Base-by-base conservation (phyloP, 176 grass and related monocot species). In the Juncus effusus region DNA sequence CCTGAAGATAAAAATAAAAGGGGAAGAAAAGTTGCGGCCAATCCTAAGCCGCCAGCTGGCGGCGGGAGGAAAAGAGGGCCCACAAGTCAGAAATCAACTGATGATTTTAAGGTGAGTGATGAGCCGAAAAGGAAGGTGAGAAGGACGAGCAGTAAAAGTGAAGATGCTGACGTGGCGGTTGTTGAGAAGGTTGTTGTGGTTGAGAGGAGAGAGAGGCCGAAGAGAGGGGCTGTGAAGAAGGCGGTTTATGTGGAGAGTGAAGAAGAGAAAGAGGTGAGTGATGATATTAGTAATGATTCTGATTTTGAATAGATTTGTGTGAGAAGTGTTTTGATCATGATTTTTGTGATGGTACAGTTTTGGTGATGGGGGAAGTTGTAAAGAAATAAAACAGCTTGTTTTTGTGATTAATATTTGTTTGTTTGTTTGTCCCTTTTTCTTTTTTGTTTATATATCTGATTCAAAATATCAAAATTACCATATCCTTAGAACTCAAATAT, bases 91-190 rank as follows among this genome's bases (percentile, higher is more conserved):
- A 96, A 86, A 71, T 1, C n/a, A 42, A 41, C 13, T 71, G 13
- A 71, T 39, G 41, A 13, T 41, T 3, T 12, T 67, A 92, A 97
- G 77, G 77, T 82, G 2, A 78, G 85, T 35, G 91, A 84, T 12
- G 16, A 16, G 91, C 93, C 61, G 4, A 47, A 47, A 47, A 47
- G 44, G 44, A 47, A 47, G 10, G 90, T 92, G 74, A 79, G 89
- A 40, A 97, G 86, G 82, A 97, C 91, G 77, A 89, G 80, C 62
- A 73, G 19, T 13, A 67, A 70, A 3, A 10, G 71, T 16, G 78
- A 68, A 57, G 80, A 75, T 47, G 62, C 75, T 60, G 42, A 13
- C 7, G 36, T 42, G 13, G 63, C 8, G 49, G 37, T 57, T 3
- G 12, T 57, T 4, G 65, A 84, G 60, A 41, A 36, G 36, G 56